Evolutionary conservation across 139 green algal species (phyloP).

Genomic region (Microglena sp.): DNA sequence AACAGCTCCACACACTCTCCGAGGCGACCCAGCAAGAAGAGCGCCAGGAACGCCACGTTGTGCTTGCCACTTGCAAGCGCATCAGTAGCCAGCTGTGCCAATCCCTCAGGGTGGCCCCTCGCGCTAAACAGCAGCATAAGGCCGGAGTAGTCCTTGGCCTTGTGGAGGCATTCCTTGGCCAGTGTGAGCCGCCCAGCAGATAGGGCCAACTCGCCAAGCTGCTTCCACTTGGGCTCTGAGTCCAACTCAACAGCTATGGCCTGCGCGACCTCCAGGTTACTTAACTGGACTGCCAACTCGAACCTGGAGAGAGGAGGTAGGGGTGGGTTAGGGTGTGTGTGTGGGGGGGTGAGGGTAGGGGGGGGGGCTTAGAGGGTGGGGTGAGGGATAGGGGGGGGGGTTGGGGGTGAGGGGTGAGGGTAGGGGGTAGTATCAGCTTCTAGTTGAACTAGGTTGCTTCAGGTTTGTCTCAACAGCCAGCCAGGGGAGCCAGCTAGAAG

Average conservation of each 20-base stretch:
- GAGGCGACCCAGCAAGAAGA: slow-evolving; percentile 73
- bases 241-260: slow-evolving; percentile 66
- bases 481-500: too few species aligned
- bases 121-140: slow-evolving; percentile 77
- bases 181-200: slow-evolving; percentile 53
- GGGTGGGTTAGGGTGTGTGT: too few species aligned
- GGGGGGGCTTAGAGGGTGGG: too few species aligned
- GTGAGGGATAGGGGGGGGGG: too few species aligned
- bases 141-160: slow-evolving; percentile 72
- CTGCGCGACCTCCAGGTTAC: slow-evolving; percentile 68
- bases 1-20: slow-evolving; percentile 77
- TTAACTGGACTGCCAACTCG: slow-evolving; percentile 67
- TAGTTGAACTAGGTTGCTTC: too few species aligned
- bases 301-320: too few species aligned
- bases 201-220: slow-evolving; percentile 86
- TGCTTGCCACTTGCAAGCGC: slow-evolving; percentile 48
- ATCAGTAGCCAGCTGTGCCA: slow-evolving; percentile 30
- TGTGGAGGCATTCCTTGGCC: slow-evolving; percentile 61
- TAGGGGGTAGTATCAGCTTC: too few species aligned
- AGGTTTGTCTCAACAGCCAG: too few species aligned
- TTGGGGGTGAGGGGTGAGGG: too few species aligned
- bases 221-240: slow-evolving; percentile 83
- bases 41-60: slow-evolving; percentile 84
- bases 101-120: slow-evolving; percentile 26
- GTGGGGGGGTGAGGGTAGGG: too few species aligned